Evolutionary conservation across 805 yeast genomes (phyloP).

Genomic region (Metschnikowia similis): DNA sequence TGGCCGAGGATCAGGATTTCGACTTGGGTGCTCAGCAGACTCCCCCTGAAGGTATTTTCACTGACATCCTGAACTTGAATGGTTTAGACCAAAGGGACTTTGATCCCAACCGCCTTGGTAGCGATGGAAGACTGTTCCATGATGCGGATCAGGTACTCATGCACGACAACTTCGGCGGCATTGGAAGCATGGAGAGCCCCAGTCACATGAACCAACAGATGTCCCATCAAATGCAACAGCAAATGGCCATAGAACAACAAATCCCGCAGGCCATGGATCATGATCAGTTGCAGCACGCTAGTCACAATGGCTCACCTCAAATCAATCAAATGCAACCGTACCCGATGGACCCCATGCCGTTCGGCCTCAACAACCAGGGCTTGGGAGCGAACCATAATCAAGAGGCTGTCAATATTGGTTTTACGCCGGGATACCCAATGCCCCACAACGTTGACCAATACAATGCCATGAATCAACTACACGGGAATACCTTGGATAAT

Average conservation of each 20-base stretch:
- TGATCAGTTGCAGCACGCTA: neutral
- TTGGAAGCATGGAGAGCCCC: slow-evolving; percentile 1
- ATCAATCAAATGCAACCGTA: slow-evolving; percentile 1
- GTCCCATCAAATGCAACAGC: slow-evolving; percentile 2
- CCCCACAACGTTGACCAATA: slow-evolving; percentile 1
- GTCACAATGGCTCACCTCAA: slow-evolving; percentile 1
- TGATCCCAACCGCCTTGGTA: neutral
- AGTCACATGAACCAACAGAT: slow-evolving; percentile 1
- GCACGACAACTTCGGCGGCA: slow-evolving; percentile 2
- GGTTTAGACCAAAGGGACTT: slow-evolving; percentile 2
- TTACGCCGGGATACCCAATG: neutral
- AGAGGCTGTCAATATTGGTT: neutral
- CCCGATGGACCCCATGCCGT: slow-evolving; percentile 3
- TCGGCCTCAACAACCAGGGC: neutral
- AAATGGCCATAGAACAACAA: neutral
- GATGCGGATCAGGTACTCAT: slow-evolving; percentile 1
- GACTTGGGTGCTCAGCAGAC: slow-evolving; percentile 3
- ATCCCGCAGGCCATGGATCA: neutral
- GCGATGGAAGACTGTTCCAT: neutral
- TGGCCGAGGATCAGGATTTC: slow-evolving; percentile 1
- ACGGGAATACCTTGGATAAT: neutral
- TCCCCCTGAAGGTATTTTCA: slow-evolving; percentile 4
- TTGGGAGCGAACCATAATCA: neutral
- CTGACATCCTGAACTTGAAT: neutral
- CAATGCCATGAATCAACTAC: slow-evolving; percentile 3